phyloP scores from a whole-genome alignment of 176 grass and related monocot genomes.

The Typha latifolia region DNA sequence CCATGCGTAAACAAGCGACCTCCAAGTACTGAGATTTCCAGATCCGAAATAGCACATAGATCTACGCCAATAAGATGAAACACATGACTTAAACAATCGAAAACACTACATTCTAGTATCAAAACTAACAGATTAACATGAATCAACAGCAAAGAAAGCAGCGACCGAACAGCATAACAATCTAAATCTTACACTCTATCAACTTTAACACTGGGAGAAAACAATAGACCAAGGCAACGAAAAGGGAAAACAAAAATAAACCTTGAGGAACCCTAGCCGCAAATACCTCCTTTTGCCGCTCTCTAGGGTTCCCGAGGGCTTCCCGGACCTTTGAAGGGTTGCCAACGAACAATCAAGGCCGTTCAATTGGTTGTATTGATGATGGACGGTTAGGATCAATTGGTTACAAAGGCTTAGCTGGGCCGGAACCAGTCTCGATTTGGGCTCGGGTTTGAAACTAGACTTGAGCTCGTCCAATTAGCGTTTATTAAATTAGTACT shows the following conservation, averaged over 20 bases:
- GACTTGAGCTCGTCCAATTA: too few species aligned
- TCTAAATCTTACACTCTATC: not conserved
- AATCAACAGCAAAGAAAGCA: too few species aligned
- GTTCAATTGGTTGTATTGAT: not conserved
- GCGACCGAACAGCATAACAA: too few species aligned
- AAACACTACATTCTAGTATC: too few species aligned
- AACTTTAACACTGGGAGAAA: not conserved
- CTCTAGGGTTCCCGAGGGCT: not conserved
- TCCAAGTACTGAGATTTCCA: too few species aligned
- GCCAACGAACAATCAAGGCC: not conserved
- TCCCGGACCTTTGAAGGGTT: not conserved
- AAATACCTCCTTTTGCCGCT: not conserved
- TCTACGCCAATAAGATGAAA: too few species aligned
- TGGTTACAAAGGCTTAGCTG: not conserved
- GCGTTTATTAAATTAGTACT: too few species aligned
- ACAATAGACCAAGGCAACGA: not conserved
- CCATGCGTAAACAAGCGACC: too few species aligned
- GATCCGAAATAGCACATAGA: too few species aligned
- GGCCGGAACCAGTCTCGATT: not conserved
- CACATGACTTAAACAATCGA: too few species aligned
- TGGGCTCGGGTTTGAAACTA: not conserved
- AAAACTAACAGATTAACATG: too few species aligned
- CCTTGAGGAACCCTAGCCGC: conserved; percentile 1
- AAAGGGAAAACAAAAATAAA: not conserved
- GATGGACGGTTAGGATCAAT: not conserved